Evolutionary conservation across 2,329 filamentous ascomycete genomes (phyloP).

Genomic region (Aspergillus transmontanensis): DNA sequence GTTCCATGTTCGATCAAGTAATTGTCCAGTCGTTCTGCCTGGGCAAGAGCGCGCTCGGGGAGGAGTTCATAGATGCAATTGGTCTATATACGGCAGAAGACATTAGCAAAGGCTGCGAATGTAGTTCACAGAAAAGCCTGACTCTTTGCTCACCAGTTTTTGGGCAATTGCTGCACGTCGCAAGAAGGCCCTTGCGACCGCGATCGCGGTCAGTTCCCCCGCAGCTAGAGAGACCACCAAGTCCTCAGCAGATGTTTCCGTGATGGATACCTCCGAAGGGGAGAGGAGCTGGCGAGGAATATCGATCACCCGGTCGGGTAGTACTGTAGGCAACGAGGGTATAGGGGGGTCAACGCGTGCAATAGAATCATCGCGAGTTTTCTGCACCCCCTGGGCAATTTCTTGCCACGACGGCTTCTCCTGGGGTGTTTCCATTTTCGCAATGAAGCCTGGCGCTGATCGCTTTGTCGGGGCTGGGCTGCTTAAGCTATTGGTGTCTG

Average conservation of each 20-base stretch:
- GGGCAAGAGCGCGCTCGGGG: constrained; percentile 46
- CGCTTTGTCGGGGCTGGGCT: neutral
- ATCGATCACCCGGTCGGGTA: constrained; percentile 13
- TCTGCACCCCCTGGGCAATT: neutral
- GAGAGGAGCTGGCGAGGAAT: constrained; percentile 52
- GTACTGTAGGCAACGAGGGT: constrained; percentile 16
- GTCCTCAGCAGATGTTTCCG: constrained; percentile 48
- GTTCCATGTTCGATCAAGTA: constrained; percentile 32
- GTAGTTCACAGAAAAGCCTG: neutral
- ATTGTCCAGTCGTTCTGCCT: constrained; percentile 46
- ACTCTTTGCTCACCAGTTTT: constrained; percentile 39
- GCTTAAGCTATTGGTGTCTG: neutral
- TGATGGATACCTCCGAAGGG: constrained; percentile 53
- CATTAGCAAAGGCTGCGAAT: neutral
- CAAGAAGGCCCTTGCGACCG: constrained; percentile 57
- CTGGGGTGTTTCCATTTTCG: neutral
- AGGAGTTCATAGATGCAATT: constrained; percentile 52
- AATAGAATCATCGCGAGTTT: neutral
- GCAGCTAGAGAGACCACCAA: constrained; percentile 48
- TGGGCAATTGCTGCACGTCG: constrained; percentile 58
- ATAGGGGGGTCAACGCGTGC: neutral
- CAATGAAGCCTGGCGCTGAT: neutral
- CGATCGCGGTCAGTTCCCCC: constrained; percentile 46
- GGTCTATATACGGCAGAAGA: constrained; percentile 31
- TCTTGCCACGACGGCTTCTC: neutral